Percentiles rank a stretch among this genome's conserved stretches.
phyloP scores from a whole-genome alignment of 1,284 basidiomycete species.

The Amylostereum areolatum region DNA sequence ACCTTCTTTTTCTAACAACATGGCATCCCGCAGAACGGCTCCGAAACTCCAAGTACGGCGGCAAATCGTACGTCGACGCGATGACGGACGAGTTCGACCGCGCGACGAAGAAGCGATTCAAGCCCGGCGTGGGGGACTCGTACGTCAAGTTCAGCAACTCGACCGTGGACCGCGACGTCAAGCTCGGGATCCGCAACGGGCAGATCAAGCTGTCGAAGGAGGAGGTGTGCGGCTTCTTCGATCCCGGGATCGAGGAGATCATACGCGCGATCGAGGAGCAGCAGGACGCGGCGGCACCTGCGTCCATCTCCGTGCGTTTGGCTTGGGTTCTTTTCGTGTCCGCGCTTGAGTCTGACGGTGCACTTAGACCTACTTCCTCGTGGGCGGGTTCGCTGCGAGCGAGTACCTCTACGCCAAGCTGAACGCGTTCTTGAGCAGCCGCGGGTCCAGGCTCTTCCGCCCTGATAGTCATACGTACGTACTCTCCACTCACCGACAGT shows the following conservation, averaged over 20 bases:
- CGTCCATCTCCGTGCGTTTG: not conserved
- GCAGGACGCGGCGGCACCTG: no score
- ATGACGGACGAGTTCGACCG: not conserved
- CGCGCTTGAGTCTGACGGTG: not conserved
- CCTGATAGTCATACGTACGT: not conserved
- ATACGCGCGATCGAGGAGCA: not conserved
- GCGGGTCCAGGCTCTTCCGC: not conserved
- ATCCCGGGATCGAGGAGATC: not conserved
- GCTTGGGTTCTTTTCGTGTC: not conserved
- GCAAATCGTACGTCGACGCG: not conserved
- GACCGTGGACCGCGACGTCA: not conserved
- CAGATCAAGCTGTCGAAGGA: not conserved
- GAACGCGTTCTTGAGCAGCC: not conserved
- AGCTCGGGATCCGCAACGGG: not conserved
- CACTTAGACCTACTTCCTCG: conserved; percentile 1
- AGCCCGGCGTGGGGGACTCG: not conserved
- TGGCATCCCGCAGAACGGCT: no score
- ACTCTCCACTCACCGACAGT: no score
- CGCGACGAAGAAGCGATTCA: not conserved
- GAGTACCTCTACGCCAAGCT: not conserved
- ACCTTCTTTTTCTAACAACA: no score
- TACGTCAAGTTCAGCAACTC: not conserved
- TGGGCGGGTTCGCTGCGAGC: not conserved
- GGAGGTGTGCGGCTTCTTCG: not conserved
- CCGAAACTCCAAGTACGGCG: no score